Evolutionary conservation across 164 flowering plant genomes (phyloP).

Genomic region (Vitis cinerea): DNA sequence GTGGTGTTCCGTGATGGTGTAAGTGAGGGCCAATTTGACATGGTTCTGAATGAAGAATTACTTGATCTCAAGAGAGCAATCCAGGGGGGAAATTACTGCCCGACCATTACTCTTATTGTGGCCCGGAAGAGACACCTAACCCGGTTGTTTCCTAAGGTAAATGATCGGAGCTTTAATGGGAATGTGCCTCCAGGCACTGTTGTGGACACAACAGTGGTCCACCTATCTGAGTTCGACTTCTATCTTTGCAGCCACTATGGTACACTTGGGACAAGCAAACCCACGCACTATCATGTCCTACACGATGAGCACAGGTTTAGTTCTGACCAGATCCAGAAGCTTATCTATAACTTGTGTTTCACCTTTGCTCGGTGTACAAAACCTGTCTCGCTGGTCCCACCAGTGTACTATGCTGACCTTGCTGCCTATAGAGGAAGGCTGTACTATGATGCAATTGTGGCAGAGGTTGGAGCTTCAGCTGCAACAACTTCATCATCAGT

Average conservation of each 20-base stretch:
- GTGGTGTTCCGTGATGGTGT: constrained; percentile 87
- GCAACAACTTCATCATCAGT: too few species aligned
- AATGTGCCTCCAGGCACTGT: constrained; percentile 85
- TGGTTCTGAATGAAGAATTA: constrained; percentile 76
- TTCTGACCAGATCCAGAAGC: constrained; percentile 61
- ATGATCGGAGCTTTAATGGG: constrained; percentile 32
- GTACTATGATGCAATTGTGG: constrained; percentile 50
- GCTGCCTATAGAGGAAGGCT: constrained; percentile 69
- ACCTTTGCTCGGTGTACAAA: constrained; percentile 84
- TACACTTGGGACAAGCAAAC: constrained; percentile 74
- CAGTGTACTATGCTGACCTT: constrained; percentile 79
- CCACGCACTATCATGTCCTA: constrained; percentile 76
- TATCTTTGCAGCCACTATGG: constrained; percentile 79
- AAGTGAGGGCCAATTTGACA: constrained; percentile 75
- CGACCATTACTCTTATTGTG: constrained; percentile 63
- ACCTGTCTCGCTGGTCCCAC: constrained; percentile 76
- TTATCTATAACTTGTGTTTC: constrained; percentile 74
- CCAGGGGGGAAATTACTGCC: constrained; percentile 32
- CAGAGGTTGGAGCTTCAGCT: constrained; percentile 11
- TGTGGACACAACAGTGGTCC: constrained; percentile 59
- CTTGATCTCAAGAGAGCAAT: constrained; percentile 41
- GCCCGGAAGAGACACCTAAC: constrained; percentile 81
- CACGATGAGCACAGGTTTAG: constrained; percentile 63
- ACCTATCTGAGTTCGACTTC: constrained; percentile 70
- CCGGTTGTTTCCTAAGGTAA: constrained; percentile 46